Evolutionary conservation across 768 basidiomycete genomes (phyloP), one percentile per base, ranked within the genome.

Genomic region (Sarcodon aspratus): DNA sequence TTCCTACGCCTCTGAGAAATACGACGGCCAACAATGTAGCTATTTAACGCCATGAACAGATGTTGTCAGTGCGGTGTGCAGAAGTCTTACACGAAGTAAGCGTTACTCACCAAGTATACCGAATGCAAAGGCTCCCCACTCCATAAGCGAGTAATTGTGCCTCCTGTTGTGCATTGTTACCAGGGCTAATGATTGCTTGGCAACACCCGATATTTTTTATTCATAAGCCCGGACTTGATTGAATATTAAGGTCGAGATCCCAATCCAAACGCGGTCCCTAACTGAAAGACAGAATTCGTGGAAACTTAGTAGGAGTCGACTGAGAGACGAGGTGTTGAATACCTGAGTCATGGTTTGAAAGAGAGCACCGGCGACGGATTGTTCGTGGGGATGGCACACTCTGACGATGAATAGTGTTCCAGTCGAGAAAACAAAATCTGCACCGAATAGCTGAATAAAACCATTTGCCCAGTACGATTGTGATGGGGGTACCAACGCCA

Each of bases 281-380:
- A 62, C 83, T 8, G n/a, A n/a, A n/a, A n/a, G n/a, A n/a, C n/a
- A n/a, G n/a, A n/a, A n/a, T n/a, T n/a, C n/a, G n/a, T n/a, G n/a
- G n/a, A n/a, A n/a, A n/a, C n/a, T n/a, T n/a, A n/a, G n/a, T n/a
- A n/a, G n/a, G n/a, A n/a, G n/a, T n/a, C n/a, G n/a, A n/a, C n/a
- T n/a, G n/a, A n/a, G n/a, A n/a, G n/a, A n/a, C n/a, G 21, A 27
- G 21, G 21, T 27, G 21, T 27, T 5, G 21, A 27, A 27, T 50
- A 79, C 81, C 68, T 84, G 82, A 6, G 75, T 81, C 75, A 89
- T 79, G 1, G 87, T 87, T 58, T 85, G 82, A 62, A 89, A 88
- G 15, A 88, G 50, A 9, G 78, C 87, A 2, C 84, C 86, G 6
- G 80, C 78, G 4, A 89, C 68, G 61, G 79, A 81, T 62, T 90